These are phyloP conservation scores for Cladophialophora immunda DNA, from an alignment of 2,329 filamentous ascomycete genomes.

Conservation along the genomic window DNA sequence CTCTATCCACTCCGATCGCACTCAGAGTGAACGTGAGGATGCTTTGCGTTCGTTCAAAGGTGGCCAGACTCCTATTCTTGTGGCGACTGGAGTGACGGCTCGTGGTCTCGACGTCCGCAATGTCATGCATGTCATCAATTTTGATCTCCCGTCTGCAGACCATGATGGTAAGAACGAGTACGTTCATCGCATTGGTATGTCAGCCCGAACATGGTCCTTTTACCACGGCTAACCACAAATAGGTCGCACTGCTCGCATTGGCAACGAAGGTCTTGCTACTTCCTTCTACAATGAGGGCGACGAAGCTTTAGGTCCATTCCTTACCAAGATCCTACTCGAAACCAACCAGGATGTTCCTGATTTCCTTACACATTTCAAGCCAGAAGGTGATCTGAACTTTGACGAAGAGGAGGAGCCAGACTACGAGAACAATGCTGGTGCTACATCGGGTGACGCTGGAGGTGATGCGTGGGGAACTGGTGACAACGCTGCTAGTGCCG, in stretches of 20 bases:
- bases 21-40: conserved; percentile 90
- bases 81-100: conserved; percentile 85
- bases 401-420: conserved; percentile 63
- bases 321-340: conserved; percentile 85
- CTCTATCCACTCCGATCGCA: conserved; percentile 87
- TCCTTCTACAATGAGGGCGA: conserved; percentile 88
- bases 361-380: conserved; percentile 72
- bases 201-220: not conserved
- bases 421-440: conserved; percentile 37
- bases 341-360: conserved; percentile 80
- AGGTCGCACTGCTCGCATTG: conserved; percentile 94
- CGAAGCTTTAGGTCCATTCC: conserved; percentile 72
- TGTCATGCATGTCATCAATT: conserved; percentile 93
- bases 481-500: conserved; percentile 19
- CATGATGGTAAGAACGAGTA: conserved; percentile 95
- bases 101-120: conserved; percentile 75
- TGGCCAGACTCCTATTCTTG: conserved; percentile 78
- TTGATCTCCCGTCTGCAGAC: conserved; percentile 76
- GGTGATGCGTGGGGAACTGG: conserved; percentile 22
- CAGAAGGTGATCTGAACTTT: conserved; percentile 55
- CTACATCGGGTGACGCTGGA: conserved; percentile 30
- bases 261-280: conserved; percentile 82
- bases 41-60: conserved; percentile 84
- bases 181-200: conserved; percentile 87
- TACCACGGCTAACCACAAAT: conserved; percentile 16